Percentiles rank a stretch among this genome's conserved stretches.
Conservation (phyloP, 805 yeast genomes). For the Schwanniomyces occidentalis region DNA sequence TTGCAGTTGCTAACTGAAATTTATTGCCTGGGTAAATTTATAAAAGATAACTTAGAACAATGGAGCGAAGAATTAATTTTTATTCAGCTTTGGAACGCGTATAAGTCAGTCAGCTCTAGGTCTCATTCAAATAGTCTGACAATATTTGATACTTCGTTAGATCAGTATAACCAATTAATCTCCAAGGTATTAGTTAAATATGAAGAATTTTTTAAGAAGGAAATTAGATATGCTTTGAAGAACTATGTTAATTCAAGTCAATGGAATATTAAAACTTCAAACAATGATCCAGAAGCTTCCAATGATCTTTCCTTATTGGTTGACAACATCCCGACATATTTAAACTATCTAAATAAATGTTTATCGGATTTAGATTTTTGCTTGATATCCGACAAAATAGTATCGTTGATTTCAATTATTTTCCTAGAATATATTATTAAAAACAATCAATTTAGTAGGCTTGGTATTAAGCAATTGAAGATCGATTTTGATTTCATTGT, state of each 20-base stretch:
- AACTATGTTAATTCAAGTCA: conserved; percentile 36
- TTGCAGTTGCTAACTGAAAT: conserved; percentile 30
- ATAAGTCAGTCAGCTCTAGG: conserved; percentile 18
- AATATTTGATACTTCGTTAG: conserved; percentile 29
- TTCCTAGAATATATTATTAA: conserved; percentile 39
- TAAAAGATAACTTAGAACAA: conserved; percentile 27
- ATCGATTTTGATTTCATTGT: conserved; percentile 27
- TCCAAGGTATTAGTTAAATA: conserved; percentile 20
- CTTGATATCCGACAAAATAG: conserved; percentile 25
- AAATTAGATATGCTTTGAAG: conserved; percentile 31
- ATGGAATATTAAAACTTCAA: conserved; percentile 27
- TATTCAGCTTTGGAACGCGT: conserved; percentile 40
- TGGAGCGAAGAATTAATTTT: conserved; percentile 42
- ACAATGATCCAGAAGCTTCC: conserved; percentile 15
- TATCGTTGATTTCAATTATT: conserved; percentile 26
- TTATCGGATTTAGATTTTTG: conserved; percentile 33
- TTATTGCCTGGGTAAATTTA: conserved; percentile 35
- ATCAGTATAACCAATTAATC: conserved; percentile 22
- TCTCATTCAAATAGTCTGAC: conserved; percentile 18
- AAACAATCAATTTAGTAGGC: conserved; percentile 34
- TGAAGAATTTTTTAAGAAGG: conserved; percentile 33
- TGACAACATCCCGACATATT: conserved; percentile 24
- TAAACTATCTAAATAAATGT: conserved; percentile 20
- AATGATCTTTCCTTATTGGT: conserved; percentile 23
- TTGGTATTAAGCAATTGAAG: conserved; percentile 34